Conservation (phyloP, 257 asterid species). For the Penstemon barbatus region DNA sequence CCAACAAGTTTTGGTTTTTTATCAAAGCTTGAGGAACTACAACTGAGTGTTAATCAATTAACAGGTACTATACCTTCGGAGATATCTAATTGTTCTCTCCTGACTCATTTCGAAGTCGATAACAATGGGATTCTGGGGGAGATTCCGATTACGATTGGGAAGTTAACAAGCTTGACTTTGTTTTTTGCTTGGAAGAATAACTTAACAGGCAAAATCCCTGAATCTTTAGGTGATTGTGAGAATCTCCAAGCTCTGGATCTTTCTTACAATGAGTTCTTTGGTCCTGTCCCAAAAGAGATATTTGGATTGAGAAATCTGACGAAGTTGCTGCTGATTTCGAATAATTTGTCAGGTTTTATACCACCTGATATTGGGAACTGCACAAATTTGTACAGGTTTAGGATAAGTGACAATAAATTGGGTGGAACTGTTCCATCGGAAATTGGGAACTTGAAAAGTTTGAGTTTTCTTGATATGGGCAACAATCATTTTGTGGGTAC, state of each 20-base stretch:
- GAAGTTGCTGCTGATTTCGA: slow-evolving; percentile 68
- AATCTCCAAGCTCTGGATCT: slow-evolving; percentile 87
- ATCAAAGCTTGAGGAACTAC: slow-evolving; percentile 63
- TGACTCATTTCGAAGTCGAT: slow-evolving; percentile 89
- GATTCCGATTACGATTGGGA: slow-evolving; percentile 68
- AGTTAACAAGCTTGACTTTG: slow-evolving; percentile 52
- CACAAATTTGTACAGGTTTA: slow-evolving; percentile 75
- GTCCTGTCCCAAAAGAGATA: slow-evolving; percentile 66
- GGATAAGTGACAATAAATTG: slow-evolving; percentile 64
- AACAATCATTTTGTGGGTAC: slow-evolving; percentile 65
- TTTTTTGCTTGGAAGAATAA: slow-evolving; percentile 95
- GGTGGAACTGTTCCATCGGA: slow-evolving; percentile 89
- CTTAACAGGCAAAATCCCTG: slow-evolving; percentile 78
- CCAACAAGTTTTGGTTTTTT: slow-evolving; percentile 71
- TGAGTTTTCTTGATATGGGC: slow-evolving; percentile 81
- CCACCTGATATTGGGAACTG: slow-evolving; percentile 89
- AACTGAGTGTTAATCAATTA: slow-evolving; percentile 76
- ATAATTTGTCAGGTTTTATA: slow-evolving; percentile 74
- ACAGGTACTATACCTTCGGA: slow-evolving; percentile 80
- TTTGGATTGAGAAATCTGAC: slow-evolving; percentile 67
- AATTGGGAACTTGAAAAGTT: slow-evolving; percentile 61
- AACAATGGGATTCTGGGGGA: slow-evolving; percentile 75
- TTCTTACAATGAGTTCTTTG: slow-evolving; percentile 76
- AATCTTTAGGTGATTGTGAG: slow-evolving; percentile 58
- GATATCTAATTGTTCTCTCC: slow-evolving; percentile 57